phyloP scores from a whole-genome alignment of 345 rosid genomes.

The Salix caprea region DNA sequence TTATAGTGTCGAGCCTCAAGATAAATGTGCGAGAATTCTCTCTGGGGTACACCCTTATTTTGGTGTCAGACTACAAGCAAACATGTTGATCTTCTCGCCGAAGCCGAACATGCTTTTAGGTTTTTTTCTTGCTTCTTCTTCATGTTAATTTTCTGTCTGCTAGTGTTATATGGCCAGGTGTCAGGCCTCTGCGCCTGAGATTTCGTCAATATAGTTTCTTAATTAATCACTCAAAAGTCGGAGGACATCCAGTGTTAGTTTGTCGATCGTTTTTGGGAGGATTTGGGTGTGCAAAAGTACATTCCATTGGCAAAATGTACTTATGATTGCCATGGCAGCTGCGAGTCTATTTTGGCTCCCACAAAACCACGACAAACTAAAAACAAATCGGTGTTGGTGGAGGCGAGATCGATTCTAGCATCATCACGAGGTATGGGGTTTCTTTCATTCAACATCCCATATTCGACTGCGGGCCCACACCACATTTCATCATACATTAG shows the following conservation, averaged over 20 bases:
- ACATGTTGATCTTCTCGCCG: constrained; percentile 67
- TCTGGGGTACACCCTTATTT: constrained; percentile 60
- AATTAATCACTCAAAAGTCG: not conserved
- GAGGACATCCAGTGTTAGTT: constrained; percentile 9
- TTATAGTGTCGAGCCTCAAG: constrained; percentile 43
- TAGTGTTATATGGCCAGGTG: constrained; percentile 12
- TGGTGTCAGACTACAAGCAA: constrained; percentile 53
- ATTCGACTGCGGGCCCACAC: constrained; percentile 18
- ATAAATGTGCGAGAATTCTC: constrained; percentile 55
- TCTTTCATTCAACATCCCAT: constrained; percentile 32
- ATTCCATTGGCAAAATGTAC: constrained; percentile 35
- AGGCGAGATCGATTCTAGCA: constrained; percentile 8
- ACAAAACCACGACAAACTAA: not conserved
- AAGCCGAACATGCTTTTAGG: constrained; percentile 69
- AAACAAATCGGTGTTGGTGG: constrained; percentile 20
- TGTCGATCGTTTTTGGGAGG: constrained; percentile 25
- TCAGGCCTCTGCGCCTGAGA: constrained; percentile 15
- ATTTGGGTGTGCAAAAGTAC: constrained; percentile 23
- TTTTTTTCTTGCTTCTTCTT: constrained; percentile 9
- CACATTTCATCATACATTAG: not conserved
- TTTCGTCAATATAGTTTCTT: constrained; percentile 20
- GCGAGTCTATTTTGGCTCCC: constrained; percentile 4
- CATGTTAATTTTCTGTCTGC: not conserved
- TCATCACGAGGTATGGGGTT: constrained; percentile 34
- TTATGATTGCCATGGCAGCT: constrained; percentile 28